Conservation (phyloP, 2,329 filamentous ascomycete genomes). For the Alternaria tenuissima region DNA sequence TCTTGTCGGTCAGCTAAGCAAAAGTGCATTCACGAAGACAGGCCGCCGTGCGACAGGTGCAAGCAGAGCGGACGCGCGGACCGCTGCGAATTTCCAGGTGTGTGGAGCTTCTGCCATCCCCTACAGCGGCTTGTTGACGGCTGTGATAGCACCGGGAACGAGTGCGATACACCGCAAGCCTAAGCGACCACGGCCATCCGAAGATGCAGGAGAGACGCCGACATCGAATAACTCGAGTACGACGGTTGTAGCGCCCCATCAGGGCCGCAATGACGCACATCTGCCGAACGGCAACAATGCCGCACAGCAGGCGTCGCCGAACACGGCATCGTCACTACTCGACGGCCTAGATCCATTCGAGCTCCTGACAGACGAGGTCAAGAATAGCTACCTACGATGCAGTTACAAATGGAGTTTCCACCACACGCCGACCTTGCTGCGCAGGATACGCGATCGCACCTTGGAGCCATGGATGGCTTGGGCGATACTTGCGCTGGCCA, state of each 20-base stretch:
- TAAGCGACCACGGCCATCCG: conserved; percentile 46
- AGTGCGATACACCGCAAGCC: conserved; percentile 48
- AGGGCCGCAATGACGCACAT: conserved; percentile 31
- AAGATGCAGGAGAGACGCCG: conserved; percentile 32
- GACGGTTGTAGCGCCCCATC: conserved; percentile 21
- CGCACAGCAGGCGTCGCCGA: conserved; percentile 32
- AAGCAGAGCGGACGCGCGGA: conserved; percentile 42
- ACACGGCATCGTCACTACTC: conserved; percentile 38
- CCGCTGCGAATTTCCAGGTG: conserved; percentile 35
- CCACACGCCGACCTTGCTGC: conserved; percentile 51
- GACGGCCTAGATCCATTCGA: conserved; percentile 50
- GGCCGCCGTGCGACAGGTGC: conserved; percentile 51
- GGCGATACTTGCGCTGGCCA: conserved; percentile 53
- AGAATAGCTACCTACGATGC: conserved; percentile 52
- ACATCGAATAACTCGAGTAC: conserved; percentile 11
- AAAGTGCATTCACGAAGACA: conserved; percentile 51
- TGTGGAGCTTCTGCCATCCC: background rate
- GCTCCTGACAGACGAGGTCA: conserved; percentile 53
- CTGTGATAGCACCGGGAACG: conserved; percentile 47
- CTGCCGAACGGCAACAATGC: conserved; percentile 38
- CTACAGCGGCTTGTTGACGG: background rate
- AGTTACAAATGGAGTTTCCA: conserved; percentile 56
- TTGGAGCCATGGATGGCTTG: conserved; percentile 52
- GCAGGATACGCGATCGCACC: conserved; percentile 49
- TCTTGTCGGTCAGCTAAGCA: conserved; percentile 52